A percentile compares a stretch with the other conserved stretches of the same genome.
phyloP scores from a whole-genome alignment of 1,139 yeast genomes.

The Kodamaea anthophila region DNA sequence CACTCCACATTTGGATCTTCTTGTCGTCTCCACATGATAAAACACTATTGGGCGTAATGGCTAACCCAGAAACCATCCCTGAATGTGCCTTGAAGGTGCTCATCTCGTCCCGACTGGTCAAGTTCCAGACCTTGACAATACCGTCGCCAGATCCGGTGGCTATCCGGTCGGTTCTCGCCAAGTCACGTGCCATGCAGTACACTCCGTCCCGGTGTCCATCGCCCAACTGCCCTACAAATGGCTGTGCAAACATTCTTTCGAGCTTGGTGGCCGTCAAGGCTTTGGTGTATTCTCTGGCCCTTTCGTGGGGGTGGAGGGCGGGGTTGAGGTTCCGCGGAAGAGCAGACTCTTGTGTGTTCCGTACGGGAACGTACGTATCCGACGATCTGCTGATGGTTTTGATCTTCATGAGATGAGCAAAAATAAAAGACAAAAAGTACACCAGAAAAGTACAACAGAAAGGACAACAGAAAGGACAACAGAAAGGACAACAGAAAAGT shows the following conservation, averaged over 20 bases:
- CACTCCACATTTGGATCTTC: slow-evolving; percentile 79
- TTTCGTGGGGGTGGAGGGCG: slow-evolving; percentile 91
- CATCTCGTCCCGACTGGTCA: slow-evolving; percentile 65
- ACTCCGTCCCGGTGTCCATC: slow-evolving; percentile 95
- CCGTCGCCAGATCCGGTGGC: slow-evolving; percentile 98
- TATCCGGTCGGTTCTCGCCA: slow-evolving; percentile 58
- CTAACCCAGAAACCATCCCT: slow-evolving; percentile 83
- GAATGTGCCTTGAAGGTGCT: slow-evolving; percentile 83
- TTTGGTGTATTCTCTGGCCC: slow-evolving; percentile 93
- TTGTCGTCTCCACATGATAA: slow-evolving; percentile 90
- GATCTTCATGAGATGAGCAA: slow-evolving; percentile 51
- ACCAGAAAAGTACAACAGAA: too few species aligned
- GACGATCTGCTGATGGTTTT: slow-evolving; percentile 88
- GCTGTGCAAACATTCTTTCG: slow-evolving; percentile 96
- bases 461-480: too few species aligned
- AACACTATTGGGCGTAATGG: slow-evolving; percentile 64
- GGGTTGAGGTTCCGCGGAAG: slow-evolving; percentile 89
- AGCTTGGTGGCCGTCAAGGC: slow-evolving; percentile 93
- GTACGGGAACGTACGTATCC: slow-evolving; percentile 86
- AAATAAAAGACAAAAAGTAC: too few species aligned
- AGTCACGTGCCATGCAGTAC: slow-evolving; percentile 81
- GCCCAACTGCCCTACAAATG: slow-evolving; percentile 92
- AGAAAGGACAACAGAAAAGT: slow-evolving; percentile 1
- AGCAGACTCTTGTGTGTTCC: slow-evolving; percentile 83
- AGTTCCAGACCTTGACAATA: slow-evolving; percentile 86